Percentiles rank a stretch among this genome's conserved stretches.
Conservation (phyloP, 495 filamentous ascomycete genomes). For the Wilcoxina mikolae region DNA sequence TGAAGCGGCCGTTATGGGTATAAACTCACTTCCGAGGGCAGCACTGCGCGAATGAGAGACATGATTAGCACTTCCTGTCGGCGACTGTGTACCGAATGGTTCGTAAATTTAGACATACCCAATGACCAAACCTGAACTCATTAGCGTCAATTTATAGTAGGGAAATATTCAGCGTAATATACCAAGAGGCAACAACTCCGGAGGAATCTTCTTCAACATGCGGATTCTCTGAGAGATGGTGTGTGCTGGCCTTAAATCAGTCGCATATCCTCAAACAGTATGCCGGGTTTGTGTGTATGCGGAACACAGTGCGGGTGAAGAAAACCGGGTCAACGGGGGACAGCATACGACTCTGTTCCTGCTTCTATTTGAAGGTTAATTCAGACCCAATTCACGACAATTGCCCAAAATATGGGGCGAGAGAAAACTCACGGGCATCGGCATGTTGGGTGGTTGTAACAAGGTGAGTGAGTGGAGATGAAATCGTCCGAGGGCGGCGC, state of each 20-base stretch:
- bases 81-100: background rate
- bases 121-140: slow-evolving; percentile 60
- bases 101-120: slow-evolving; percentile 35
- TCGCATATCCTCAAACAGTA: slow-evolving; percentile 25
- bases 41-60: slow-evolving; percentile 33
- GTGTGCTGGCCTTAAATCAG: slow-evolving; percentile 73
- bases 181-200: slow-evolving; percentile 93
- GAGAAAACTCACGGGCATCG: slow-evolving; percentile 79
- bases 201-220: slow-evolving; percentile 68
- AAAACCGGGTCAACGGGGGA: background rate
- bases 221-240: slow-evolving; percentile 93
- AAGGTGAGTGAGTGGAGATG: slow-evolving; percentile 2
- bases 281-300: background rate
- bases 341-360: slow-evolving; percentile 66
- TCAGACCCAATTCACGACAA: slow-evolving; percentile 8
- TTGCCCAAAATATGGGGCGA: slow-evolving; percentile 11
- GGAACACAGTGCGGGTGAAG: background rate
- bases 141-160: background rate
- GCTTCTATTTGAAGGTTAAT: slow-evolving; percentile 43
- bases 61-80: slow-evolving; percentile 24
- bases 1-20: background rate
- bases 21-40: slow-evolving; percentile 36
- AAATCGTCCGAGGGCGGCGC: too few species aligned
- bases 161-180: slow-evolving; percentile 26
- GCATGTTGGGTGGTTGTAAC: slow-evolving; percentile 31